Evolutionary conservation across 495 filamentous ascomycete genomes (phyloP).

Genomic region (Aspergillus conjunctus): DNA sequence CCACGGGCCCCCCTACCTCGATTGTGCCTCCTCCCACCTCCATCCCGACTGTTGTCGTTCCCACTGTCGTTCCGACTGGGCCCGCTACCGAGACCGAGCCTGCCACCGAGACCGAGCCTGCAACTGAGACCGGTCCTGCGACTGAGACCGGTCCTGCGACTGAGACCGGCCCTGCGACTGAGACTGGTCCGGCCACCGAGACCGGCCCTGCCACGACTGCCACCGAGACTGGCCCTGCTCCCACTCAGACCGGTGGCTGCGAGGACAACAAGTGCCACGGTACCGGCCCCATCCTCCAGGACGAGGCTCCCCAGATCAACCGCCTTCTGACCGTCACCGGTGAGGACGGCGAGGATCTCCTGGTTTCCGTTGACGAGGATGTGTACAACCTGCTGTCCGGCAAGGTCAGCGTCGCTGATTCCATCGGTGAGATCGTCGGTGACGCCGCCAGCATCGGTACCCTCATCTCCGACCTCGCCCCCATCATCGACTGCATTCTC

Average conservation of each 20-base stretch:
- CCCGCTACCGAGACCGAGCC: background rate
- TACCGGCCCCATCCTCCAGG: constrained; percentile 32
- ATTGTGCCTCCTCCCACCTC: constrained; percentile 3
- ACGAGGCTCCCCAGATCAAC: constrained; percentile 30
- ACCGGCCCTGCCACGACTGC: constrained; percentile 15
- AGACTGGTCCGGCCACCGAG: constrained; percentile 10
- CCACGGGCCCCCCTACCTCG: constrained; percentile 1
- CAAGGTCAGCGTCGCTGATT: constrained; percentile 24
- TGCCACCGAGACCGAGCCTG: background rate
- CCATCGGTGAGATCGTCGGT: constrained; percentile 29
- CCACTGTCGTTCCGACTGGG: background rate
- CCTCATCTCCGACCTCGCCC: constrained; percentile 26
- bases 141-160: constrained; percentile 1
- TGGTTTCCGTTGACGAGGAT: constrained; percentile 25
- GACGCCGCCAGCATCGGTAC: constrained; percentile 24
- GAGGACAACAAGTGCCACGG: constrained; percentile 24
- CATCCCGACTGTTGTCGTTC: background rate
- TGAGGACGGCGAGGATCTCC: constrained; percentile 17
- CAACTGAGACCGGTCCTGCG: background rate
- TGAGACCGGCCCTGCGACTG: background rate
- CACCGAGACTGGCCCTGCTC: constrained; percentile 1
- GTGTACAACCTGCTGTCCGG: constrained; percentile 24
- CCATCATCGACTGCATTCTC: constrained; percentile 27
- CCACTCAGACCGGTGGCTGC: constrained; percentile 17
- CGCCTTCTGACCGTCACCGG: constrained; percentile 25